Percentiles rank a stretch among this genome's conserved stretches.
Evolutionary conservation across 169 alveolate species (phyloP).

Genomic region (Plasmodium reichenowi): DNA sequence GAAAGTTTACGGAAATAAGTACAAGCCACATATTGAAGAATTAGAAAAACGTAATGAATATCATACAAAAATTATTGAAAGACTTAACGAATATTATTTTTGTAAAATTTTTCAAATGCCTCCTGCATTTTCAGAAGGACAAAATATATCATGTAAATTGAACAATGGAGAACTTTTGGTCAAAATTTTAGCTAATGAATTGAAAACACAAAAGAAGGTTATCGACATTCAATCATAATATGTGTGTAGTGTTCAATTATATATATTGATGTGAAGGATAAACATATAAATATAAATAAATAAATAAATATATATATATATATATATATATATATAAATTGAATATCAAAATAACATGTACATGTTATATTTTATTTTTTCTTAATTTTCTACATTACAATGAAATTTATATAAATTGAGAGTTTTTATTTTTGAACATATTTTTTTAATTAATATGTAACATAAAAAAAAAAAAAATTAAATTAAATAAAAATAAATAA

Average conservation of each 20-base stretch:
- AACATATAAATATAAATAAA: background rate
- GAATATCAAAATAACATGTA: too few relatives aligned
- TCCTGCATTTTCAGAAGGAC: conserved; percentile 68
- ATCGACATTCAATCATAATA: conserved; percentile 18
- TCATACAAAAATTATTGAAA: conserved; percentile 73
- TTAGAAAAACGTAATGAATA: conserved; percentile 52
- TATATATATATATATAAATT: background rate
- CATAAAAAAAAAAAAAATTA: too few relatives aligned
- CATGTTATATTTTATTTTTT: too few relatives aligned
- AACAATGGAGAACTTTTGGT: conserved; percentile 59
- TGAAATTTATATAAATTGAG: too few relatives aligned
- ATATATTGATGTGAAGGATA: background rate
- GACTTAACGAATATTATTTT: conserved; percentile 56
- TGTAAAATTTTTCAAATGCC: conserved; percentile 75
- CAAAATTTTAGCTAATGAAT: conserved; percentile 58
- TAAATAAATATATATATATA: conserved; percentile 1
- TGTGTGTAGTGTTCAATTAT: background rate
- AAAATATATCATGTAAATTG: conserved; percentile 59
- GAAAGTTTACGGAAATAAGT: conserved; percentile 56
- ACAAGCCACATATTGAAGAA: conserved; percentile 60
- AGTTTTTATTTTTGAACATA: too few relatives aligned
- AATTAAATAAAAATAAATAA: too few relatives aligned
- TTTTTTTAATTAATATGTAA: too few relatives aligned
- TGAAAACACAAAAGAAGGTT: conserved; percentile 46
- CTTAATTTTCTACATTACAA: too few relatives aligned